phyloP scores from a whole-genome alignment of 805 yeast genomes.

The Saccharomyces cerevisiae region DNA sequence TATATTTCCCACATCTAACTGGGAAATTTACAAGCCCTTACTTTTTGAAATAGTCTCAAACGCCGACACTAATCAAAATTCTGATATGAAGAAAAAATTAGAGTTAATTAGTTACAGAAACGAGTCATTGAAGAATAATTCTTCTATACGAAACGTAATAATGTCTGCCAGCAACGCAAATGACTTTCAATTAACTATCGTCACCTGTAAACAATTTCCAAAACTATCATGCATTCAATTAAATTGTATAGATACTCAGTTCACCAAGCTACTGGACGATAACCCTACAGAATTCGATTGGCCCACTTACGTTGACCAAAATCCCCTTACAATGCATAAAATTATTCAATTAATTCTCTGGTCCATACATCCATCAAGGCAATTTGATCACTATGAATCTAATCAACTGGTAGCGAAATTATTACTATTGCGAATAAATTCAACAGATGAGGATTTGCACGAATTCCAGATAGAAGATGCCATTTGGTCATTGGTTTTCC shows the following conservation, averaged over 20 bases:
- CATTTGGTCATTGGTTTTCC: constrained; percentile 31
- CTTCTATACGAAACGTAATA: constrained; percentile 7
- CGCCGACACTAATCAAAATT: constrained; percentile 6
- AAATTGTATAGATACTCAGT: constrained; percentile 16
- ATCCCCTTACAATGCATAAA: constrained; percentile 16
- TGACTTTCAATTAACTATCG: constrained; percentile 21
- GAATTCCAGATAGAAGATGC: constrained; percentile 32
- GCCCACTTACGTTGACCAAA: constrained; percentile 25
- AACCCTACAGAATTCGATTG: constrained; percentile 26
- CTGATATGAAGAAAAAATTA: constrained; percentile 37
- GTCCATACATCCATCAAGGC: constrained; percentile 28
- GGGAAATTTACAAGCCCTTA: constrained; percentile 46
- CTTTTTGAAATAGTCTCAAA: constrained; percentile 36
- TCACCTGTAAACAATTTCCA: constrained; percentile 18
- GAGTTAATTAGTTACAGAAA: constrained; percentile 58
- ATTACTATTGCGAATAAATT: constrained; percentile 22
- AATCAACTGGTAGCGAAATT: constrained; percentile 26
- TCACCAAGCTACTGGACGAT: constrained; percentile 22
- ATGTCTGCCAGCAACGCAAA: constrained; percentile 16
- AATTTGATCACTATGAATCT: constrained; percentile 23
- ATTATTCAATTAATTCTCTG: constrained; percentile 26
- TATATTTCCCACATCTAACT: constrained; percentile 49
- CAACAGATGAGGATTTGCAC: constrained; percentile 17
- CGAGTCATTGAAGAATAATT: constrained; percentile 58
- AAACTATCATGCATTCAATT: constrained; percentile 11